Base-by-base conservation (phyloP, 139 green algal genomes). In the Volvox reticuliferus region DNA sequence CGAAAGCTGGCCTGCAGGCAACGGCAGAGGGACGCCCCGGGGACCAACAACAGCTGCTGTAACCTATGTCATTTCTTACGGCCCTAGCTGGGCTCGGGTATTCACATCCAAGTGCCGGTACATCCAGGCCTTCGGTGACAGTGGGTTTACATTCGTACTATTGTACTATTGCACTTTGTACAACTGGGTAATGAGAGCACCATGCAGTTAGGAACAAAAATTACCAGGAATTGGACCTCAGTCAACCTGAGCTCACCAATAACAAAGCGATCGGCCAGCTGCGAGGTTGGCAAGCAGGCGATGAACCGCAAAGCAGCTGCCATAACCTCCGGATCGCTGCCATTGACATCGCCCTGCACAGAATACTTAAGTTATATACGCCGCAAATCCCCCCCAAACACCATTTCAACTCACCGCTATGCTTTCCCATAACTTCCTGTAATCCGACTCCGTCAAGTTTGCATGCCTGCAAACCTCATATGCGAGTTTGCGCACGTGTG, bases 401-500 rank as follows among this genome's bases (percentile, higher is more conserved):
- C 30, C 32, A 55, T 20, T 30, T 67, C 0, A 33, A 28, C 87
- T 68, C 50, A 91, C 87, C 76, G 19, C 9, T 0, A 86, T 62
- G 3, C 22, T 14, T 24, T 86, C 76, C 87, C 71, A 86, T 12
- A 91, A 33, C 17, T n/a, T n/a, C 5, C 67, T 37, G 18, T 22
- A 63, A 1, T 91, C 87, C 1, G 32, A 14, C 12, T 86, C 87
- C 14, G 87, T n/a, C 3, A 91, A 62, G 76, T 21, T 67, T 6
- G 71, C 55, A 36, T 86, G 76, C 33, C 76, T 91, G 33, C 76
- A 86, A 26, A 86, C 61, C 76, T 91, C 87, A 21, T 91, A 91
- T 1, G 87, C 76, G 24, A 91, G 87, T 75, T 79, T 91, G 24
- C 76, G 71, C 0, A 86, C 61, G 26, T 91, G 76, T 28, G 62